Evolutionary conservation across 2,329 filamentous ascomycete genomes (phyloP), one percentile per base, ranked within the genome.

Genomic region (Pestalotiopsis sp.): DNA sequence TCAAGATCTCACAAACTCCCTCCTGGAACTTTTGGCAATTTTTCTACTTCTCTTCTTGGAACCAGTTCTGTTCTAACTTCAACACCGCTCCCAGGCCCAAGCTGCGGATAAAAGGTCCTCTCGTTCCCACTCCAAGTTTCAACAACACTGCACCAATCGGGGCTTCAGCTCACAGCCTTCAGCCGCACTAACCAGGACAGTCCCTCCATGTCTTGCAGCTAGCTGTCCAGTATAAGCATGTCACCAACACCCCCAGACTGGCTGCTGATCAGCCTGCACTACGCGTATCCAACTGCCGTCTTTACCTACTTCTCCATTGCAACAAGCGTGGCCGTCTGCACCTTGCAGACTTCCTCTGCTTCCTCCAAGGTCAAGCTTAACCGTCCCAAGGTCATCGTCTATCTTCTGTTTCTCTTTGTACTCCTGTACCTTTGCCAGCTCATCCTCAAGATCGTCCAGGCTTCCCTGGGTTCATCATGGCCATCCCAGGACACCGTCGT

Each of bases 281-380:
- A 91, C 76, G 78, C 83, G 9, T 90, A 88, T 72, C 89, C 91
- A 12, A 81, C 85, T 11, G 69, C 83, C 23, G 78, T 90, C 69
- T 90, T 90, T 73, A 62, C 82, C 67, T 91, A 87, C 78, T 92
- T 90, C 76, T 76, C 86, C 65, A 70, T 84, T 66, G 81, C 89
- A 9, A 84, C 84, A 27, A 78, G 83, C 38, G 72, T 88, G 65
- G 85, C 86, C 4, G 79, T 86, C 49, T 89, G 85, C 76, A 87
- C 84, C 20, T 79, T 90, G 31, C 85, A 88, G 72, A 85, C 84
- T 27, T 81, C 80, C 13, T 73, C 79, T 64, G 76, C 78, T 70
- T 72, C 76, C 68, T 68, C 71, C 25, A 80, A 73, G 72, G 76
- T 75, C 69, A 67, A 81, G 56, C 79, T 83, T 69, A 78, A 80